These are phyloP conservation scores for Chaetomium tenue DNA, from an alignment of 495 filamentous ascomycete species.

Conservation along the genomic window DNA sequence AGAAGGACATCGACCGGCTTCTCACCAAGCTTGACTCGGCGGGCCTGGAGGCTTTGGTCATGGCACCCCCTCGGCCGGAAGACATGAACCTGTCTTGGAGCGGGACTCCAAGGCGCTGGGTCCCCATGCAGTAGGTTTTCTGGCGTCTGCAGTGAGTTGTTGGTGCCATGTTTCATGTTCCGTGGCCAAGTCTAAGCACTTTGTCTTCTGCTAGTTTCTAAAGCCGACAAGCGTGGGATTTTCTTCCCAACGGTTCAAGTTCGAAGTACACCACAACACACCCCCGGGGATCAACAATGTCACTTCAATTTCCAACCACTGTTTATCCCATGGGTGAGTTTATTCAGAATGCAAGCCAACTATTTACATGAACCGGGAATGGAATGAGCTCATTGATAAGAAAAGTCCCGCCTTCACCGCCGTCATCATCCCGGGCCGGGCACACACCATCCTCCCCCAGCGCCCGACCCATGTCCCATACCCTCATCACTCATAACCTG, in stretches of 20 bases:
- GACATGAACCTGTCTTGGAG: neutral
- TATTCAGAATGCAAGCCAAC: constrained; percentile 9
- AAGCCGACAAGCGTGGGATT: no score
- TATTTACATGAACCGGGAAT: constrained; percentile 14
- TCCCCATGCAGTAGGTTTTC: no score
- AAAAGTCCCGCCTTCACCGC: neutral
- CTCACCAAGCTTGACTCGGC: neutral
- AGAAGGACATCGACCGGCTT: neutral
- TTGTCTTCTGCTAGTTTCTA: no score
- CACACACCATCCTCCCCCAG: neutral
- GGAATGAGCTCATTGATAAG: constrained; percentile 1
- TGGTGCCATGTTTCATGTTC: no score
- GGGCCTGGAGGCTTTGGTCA: neutral
- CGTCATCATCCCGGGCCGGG: neutral
- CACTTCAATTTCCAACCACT: neutral
- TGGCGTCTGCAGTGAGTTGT: no score
- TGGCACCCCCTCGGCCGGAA: neutral
- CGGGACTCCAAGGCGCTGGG: neutral
- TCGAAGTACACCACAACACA: no score
- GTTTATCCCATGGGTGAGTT: constrained; percentile 18
- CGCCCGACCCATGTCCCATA: neutral
- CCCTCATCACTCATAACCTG: neutral
- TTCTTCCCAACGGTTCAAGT: no score
- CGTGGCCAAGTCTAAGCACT: no score
- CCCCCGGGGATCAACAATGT: no score